Evolutionary conservation across 2,329 filamentous ascomycete species (phyloP).

Genomic region (Hymenoscyphus salicellus): DNA sequence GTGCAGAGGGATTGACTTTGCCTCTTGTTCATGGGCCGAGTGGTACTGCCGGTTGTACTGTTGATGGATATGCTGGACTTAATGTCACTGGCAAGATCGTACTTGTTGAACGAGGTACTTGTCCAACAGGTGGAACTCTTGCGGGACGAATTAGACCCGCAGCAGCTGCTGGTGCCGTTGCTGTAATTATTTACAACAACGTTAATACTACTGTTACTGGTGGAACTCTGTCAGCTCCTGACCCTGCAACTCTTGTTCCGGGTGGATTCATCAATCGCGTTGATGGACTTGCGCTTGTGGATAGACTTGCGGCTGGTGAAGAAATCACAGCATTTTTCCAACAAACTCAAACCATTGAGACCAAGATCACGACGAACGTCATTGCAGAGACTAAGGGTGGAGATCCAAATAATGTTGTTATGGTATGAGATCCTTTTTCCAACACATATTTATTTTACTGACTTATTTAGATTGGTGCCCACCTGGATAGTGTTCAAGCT

Average conservation of each 20-base stretch:
- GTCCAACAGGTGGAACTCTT: slow-evolving; percentile 53
- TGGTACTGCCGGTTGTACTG: slow-evolving; percentile 12
- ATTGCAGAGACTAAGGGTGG: slow-evolving; percentile 55
- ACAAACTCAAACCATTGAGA: slow-evolving; percentile 19
- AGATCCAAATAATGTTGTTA: slow-evolving; percentile 56
- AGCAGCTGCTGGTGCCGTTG: slow-evolving; percentile 51
- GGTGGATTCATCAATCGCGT: slow-evolving; percentile 19
- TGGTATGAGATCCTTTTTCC: slow-evolving; percentile 27
- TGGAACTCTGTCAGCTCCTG: slow-evolving; percentile 19
- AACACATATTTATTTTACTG: not conserved
- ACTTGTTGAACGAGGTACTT: slow-evolving; percentile 52
- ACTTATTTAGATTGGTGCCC: slow-evolving; percentile 47
- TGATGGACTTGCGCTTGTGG: slow-evolving; percentile 17
- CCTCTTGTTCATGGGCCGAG: slow-evolving; percentile 15
- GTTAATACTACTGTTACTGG: slow-evolving; percentile 16
- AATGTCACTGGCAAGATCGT: slow-evolving; percentile 46
- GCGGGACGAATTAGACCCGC: slow-evolving; percentile 44
- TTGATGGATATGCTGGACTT: slow-evolving; percentile 17
- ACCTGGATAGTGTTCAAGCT: slow-evolving; percentile 58
- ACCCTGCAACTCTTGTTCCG: slow-evolving; percentile 16
- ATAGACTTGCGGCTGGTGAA: slow-evolving; percentile 13
- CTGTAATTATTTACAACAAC: slow-evolving; percentile 43
- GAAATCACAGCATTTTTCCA: slow-evolving; percentile 14
- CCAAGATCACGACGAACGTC: slow-evolving; percentile 19
- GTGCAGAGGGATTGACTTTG: slow-evolving; percentile 30